A percentile compares a stretch with the other conserved stretches of the same genome.
Conservation (phyloP, 192 early-diverging fungal genomes). For the Dispira parvispora region DNA sequence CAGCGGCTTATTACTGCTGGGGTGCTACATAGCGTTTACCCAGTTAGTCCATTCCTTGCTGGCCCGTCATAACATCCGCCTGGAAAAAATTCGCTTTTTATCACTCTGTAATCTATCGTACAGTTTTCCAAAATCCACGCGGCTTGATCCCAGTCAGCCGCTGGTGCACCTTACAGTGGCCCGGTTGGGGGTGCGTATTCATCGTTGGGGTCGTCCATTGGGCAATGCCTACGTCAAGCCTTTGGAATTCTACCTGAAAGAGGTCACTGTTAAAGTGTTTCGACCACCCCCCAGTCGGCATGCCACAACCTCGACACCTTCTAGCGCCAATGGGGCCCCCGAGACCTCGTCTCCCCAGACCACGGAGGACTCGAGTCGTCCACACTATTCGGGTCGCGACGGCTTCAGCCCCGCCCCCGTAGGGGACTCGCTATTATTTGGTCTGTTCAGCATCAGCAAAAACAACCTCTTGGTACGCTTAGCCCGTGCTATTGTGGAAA, state of each 20-base stretch:
- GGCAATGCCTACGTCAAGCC: slow-evolving; percentile 10
- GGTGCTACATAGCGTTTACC: not conserved
- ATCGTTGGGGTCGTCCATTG: slow-evolving; percentile 9
- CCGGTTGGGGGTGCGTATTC: slow-evolving; percentile 8
- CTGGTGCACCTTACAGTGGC: slow-evolving; percentile 8
- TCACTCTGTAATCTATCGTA: slow-evolving; percentile 5
- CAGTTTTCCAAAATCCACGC: not conserved
- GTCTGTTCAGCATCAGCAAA: slow-evolving; percentile 5
- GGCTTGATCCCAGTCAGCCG: not conserved
- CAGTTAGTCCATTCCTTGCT: not conserved
- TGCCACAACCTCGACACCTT: not conserved
- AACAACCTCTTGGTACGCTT: slow-evolving; percentile 9
- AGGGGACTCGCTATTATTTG: not conserved
- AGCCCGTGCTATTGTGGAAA: not conserved
- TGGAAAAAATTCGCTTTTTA: slow-evolving; percentile 10
- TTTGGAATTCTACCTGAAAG: slow-evolving; percentile 6
- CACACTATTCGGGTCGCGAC: not conserved
- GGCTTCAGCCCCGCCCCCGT: not conserved
- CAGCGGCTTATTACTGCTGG: not conserved
- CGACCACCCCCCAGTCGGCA: not conserved
- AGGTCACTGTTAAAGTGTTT: slow-evolving; percentile 9
- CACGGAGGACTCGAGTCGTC: too few species aligned
- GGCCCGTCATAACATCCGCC: slow-evolving; percentile 8
- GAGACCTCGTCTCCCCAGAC: not conserved
- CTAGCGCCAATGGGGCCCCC: not conserved